A percentile compares a stretch with the other conserved stretches of the same genome.
phyloP scores from a whole-genome alignment of 1,284 basidiomycete genomes.

The Xerocomus tenax region DNA sequence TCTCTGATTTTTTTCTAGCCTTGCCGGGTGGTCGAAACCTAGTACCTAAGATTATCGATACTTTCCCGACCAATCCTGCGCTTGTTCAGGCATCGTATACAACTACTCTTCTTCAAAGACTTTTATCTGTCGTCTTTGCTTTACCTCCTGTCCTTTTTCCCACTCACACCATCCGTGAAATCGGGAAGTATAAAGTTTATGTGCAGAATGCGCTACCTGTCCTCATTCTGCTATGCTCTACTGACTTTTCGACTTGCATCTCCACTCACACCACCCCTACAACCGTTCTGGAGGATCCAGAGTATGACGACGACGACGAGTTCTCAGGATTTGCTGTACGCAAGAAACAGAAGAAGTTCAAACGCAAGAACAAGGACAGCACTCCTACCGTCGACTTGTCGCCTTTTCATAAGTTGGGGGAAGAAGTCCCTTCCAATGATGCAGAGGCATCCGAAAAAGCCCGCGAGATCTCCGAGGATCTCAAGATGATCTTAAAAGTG shows the following conservation, averaged over 20 bases:
- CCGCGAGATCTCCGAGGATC: conserved; percentile 15
- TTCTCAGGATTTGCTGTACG: neutral
- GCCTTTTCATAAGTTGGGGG: conserved; percentile 25
- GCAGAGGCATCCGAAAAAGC: conserved; percentile 21
- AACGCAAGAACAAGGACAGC: conserved; percentile 9
- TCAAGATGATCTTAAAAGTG: conserved; percentile 30
- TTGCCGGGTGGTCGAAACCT: conserved; percentile 11
- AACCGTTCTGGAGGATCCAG: neutral
- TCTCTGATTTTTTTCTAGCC: conserved; percentile 12
- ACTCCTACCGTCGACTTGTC: conserved; percentile 18
- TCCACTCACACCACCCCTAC: neutral
- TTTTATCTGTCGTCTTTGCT: conserved; percentile 20
- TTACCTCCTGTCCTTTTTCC: conserved; percentile 17
- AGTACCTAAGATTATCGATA: conserved; percentile 15
- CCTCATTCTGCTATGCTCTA: conserved; percentile 12
- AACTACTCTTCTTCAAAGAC: conserved; percentile 12
- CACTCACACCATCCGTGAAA: conserved; percentile 6
- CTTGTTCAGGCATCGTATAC: conserved; percentile 14
- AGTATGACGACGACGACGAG: conserved; percentile 6
- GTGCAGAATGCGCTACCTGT: conserved; percentile 17
- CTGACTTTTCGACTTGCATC: conserved; percentile 10
- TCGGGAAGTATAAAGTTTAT: conserved; percentile 20
- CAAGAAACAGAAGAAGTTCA: conserved; percentile 20
- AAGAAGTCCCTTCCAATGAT: conserved; percentile 22
- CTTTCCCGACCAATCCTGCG: conserved; percentile 19